Percentiles rank a stretch among this genome's conserved stretches.
These are phyloP conservation scores for Immersiella caudata DNA, from an alignment of 495 filamentous ascomycete species.

Conservation along the genomic window DNA sequence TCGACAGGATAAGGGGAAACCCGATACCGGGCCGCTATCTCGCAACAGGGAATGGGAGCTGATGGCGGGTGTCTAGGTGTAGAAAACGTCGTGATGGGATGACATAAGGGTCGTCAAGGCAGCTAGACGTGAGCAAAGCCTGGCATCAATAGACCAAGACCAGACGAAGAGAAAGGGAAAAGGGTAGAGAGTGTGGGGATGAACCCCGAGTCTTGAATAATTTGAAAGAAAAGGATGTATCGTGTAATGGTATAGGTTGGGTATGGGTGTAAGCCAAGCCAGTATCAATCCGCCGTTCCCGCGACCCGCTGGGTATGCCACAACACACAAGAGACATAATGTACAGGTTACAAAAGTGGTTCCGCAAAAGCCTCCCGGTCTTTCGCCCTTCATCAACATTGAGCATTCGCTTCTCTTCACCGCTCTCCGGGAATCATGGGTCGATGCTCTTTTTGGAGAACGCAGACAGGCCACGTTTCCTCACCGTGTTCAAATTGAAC, in stretches of 20 bases:
- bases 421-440: constrained; percentile 21
- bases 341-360: constrained; percentile 1
- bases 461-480: constrained; percentile 42
- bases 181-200: neutral
- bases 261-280: constrained; percentile 1
- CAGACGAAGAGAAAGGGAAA: neutral
- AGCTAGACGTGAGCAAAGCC: neutral
- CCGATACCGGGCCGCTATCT: neutral
- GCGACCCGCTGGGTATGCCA: neutral
- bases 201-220: neutral
- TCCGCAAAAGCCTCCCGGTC: neutral
- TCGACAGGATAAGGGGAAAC: neutral
- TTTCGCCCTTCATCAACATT: neutral
- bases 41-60: neutral
- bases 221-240: neutral
- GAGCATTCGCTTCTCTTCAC: neutral
- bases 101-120: neutral
- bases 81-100: neutral
- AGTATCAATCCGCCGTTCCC: neutral
- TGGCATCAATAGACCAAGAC: neutral
- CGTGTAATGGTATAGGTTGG: neutral
- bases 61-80: neutral
- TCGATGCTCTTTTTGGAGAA: constrained; percentile 43
- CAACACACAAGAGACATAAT: neutral
- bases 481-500: constrained; percentile 39